Percentiles rank a stretch among this genome's conserved stretches.
phyloP scores from a whole-genome alignment of 495 filamentous ascomycete genomes.

The Aspergillus cavernicola region DNA sequence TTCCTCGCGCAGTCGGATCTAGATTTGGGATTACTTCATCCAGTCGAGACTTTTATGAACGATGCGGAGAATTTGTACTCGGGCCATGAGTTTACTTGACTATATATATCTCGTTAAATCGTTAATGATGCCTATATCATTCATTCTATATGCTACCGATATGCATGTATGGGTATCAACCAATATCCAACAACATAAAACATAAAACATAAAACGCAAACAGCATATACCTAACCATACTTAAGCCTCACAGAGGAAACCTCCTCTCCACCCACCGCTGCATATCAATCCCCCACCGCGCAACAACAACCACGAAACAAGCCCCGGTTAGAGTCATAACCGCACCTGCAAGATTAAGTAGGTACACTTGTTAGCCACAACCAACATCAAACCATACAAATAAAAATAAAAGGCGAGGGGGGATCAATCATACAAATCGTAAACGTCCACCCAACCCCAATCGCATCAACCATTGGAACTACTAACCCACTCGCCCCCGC shows the following conservation, averaged over 20 bases:
- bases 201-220: neutral
- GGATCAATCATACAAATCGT: constrained; percentile 37
- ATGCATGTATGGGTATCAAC: neutral
- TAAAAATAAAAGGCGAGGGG: too few species aligned
- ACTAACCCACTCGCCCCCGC: constrained; percentile 61
- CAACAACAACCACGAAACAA: constrained; percentile 30
- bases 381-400: too few species aligned
- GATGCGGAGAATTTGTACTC: constrained; percentile 39
- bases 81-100: constrained; percentile 26
- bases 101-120: neutral
- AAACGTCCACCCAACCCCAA: constrained; percentile 63
- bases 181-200: too few species aligned
- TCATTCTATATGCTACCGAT: neutral
- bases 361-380: too few species aligned
- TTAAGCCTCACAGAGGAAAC: constrained; percentile 7
- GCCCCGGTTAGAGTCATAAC: constrained; percentile 33
- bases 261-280: constrained; percentile 38
- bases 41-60: constrained; percentile 40
- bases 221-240: too few species aligned
- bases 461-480: constrained; percentile 58
- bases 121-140: too few species aligned
- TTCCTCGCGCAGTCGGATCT: constrained; percentile 44
- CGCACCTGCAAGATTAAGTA: constrained; percentile 29
- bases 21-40: constrained; percentile 37
- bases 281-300: constrained; percentile 42